Evolutionary conservation across 805 yeast species (phyloP), one percentile per base, ranked within the genome.

Genomic region (Yarrowia osloensis): DNA sequence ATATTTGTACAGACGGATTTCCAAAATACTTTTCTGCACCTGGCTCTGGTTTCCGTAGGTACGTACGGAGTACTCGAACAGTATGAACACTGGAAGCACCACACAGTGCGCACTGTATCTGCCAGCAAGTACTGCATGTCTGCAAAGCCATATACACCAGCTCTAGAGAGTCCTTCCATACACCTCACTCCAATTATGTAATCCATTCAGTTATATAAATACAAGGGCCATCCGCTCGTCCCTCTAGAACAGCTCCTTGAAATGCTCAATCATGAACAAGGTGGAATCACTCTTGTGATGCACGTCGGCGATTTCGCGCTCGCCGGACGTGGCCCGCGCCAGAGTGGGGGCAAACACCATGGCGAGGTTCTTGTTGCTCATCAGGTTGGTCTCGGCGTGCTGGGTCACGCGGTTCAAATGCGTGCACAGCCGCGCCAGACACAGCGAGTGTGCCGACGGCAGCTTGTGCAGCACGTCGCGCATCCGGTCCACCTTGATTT

Each of bases 281-380:
- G 95, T 88, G 29, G 88, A 86, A 42, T 85, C 88, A 70, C 90
- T 91, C 74, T 94, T 84, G 62, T 86, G 82, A 28, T 88, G 89
- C 89, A 91, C 91, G 76, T 95, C 98, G 66, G 81, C 73, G 75
- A 95, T 85, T 76, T 95, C 99, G 66, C 88, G 84, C 70, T 89
- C 91, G 8, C 96, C 93, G 46, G 86, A 82, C 68, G 82, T 79
- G 72, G 91, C 97, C 57, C 97, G 82, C 0, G 92, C 88, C 50
- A 95, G 78, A 8, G 97, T 91, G 3, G 99, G 98, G 1, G 97
- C 97, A 81, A 95, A 95, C 8, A 94, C 97, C 50, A 95, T 91
- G 0, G 97, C 88, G 65, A 95, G 78, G 73, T 95, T 92, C 76
- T 87, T 87, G 71, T 84, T 80, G 47, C 84, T 90, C 99, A 95